Percentiles rank a stretch among this genome's conserved stretches.
Evolutionary conservation across 202 grass and related monocot genomes (phyloP).

Genomic region (Digitaria exilis): DNA sequence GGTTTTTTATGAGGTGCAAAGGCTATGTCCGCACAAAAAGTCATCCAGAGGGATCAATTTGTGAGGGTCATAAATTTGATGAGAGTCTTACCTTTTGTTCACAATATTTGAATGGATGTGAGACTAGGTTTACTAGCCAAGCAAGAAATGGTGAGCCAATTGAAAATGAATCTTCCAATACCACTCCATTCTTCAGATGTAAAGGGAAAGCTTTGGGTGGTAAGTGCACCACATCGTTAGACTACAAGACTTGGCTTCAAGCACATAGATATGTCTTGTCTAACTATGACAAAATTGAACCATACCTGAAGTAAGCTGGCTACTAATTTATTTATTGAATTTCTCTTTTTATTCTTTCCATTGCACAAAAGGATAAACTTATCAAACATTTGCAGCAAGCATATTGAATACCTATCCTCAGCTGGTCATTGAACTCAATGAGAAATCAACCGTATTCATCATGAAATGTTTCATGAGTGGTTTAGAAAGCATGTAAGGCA

Average conservation of each 20-base stretch:
- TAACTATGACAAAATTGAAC: conserved; percentile 13
- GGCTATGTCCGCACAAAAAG: too few species aligned
- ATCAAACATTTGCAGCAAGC: background rate
- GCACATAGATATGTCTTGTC: background rate
- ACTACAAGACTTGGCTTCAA: conserved; percentile 9
- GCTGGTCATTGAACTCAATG: background rate
- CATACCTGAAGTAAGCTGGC: background rate
- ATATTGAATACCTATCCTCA: background rate
- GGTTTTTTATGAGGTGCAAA: too few species aligned
- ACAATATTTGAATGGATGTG: background rate
- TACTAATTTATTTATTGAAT: background rate
- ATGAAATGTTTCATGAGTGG: conserved; percentile 15
- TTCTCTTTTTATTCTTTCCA: background rate
- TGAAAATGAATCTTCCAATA: background rate
- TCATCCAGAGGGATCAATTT: conserved; percentile 1
- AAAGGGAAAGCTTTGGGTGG: background rate
- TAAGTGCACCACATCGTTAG: background rate
- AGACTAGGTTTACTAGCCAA: background rate
- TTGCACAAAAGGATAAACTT: background rate
- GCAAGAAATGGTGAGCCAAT: background rate
- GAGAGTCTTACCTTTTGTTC: conserved; percentile 13
- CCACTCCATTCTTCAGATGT: background rate
- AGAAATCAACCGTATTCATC: conserved; percentile 1
- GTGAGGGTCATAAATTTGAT: conserved; percentile 12
- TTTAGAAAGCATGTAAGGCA: conserved; percentile 25